Conservation (phyloP, 148 eudicot species). For the Rhododendron ferrugineum region DNA sequence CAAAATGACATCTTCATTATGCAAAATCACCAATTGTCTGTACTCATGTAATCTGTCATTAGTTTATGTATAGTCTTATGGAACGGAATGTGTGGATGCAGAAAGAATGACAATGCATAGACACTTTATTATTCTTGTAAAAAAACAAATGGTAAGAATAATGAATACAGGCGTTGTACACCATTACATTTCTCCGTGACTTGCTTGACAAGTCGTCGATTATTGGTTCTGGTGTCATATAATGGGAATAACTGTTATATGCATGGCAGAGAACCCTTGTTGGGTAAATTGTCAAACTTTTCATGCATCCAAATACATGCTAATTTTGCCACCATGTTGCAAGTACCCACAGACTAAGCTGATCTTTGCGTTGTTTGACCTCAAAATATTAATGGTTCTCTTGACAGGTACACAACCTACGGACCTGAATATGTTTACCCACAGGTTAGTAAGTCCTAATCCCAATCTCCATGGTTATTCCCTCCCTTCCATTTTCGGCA, state of each 20-base stretch:
- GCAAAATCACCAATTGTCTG: background rate
- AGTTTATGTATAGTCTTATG: background rate
- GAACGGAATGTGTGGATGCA: background rate
- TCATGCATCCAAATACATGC: background rate
- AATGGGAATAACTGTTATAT: background rate
- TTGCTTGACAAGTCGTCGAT: background rate
- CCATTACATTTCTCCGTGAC: background rate
- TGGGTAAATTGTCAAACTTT: background rate
- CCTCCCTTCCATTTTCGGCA: background rate
- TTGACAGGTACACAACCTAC: slow-evolving; percentile 25
- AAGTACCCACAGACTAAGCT: background rate
- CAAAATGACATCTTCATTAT: background rate
- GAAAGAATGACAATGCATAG: background rate
- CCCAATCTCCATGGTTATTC: background rate
- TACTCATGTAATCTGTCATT: background rate
- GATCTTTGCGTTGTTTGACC: background rate
- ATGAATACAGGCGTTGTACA: background rate
- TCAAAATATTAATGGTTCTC: slow-evolving; percentile 5
- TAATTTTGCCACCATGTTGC: background rate
- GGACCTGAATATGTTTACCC: slow-evolving; percentile 29
- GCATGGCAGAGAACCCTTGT: background rate
- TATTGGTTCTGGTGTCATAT: background rate
- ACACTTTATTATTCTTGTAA: background rate
- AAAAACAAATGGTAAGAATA: background rate
- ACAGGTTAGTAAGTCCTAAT: slow-evolving; percentile 19